Base-by-base conservation (phyloP, 176 grass and related monocot species). In the Secale cereale region DNA sequence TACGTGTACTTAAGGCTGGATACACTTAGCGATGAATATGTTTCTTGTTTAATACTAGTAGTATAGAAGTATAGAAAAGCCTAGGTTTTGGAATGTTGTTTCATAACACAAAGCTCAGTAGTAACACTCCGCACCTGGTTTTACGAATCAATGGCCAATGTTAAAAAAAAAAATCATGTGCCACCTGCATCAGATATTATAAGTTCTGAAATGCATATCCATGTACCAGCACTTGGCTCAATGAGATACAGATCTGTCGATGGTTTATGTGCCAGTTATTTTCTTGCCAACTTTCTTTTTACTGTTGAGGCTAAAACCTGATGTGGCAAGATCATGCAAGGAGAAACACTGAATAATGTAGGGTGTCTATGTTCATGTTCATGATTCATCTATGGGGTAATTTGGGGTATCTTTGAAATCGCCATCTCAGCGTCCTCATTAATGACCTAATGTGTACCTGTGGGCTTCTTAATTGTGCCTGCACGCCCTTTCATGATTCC, bases 391-490 rank as follows among this genome's bases (percentile, higher is more conserved):
- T 56, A 64, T 27, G 70, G 62, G 59, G 52, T 9, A 68, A 56
- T 46, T 46, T 75, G 7, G 43, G 23, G 7, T 52, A 41, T 76
- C 23, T 87, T 39, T 81, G 20, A 37, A 43, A 39, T 31, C 5
- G 36, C 22, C 4, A 5, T 72, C 69, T 78, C 39, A 54, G 17
- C 46, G 16, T 70, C 63, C 86, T 82, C 63, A 33, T 71, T 81
- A 17, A 56, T 78, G 41, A 54, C 70, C 23, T 54, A 41, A 86
- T 86, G 78, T 78, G n/a, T 63, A 78, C 52, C 8, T 46, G 22
- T 67, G 59, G 2, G 13, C 23, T 73, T 79, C 15, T 75, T 64
- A 85, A 65, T 73, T 78, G 11, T 89, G 59, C 68, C 65, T 76
- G 30, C 37, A 32, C 10, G 10, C 60, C 66, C 41, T 78, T 89